These are phyloP conservation scores for Yarrowia sp. DNA, from an alignment of 805 yeast species.

Conservation along the genomic window DNA sequence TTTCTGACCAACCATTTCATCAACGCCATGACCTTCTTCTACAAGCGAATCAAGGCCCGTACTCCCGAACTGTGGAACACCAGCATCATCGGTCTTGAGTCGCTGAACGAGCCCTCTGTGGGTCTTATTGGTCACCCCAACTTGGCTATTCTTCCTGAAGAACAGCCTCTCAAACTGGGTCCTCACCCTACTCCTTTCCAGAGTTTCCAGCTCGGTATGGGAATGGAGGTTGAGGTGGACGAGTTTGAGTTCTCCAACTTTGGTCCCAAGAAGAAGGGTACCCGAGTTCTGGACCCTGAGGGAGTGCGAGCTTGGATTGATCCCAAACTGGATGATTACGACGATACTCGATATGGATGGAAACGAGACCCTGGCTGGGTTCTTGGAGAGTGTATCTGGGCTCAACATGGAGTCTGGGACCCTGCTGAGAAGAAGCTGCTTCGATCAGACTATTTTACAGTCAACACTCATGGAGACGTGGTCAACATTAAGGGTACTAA, in stretches of 20 bases:
- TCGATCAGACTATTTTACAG: conserved; percentile 59
- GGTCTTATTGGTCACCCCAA: conserved; percentile 74
- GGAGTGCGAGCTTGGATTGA: conserved; percentile 73
- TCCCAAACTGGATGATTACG: conserved; percentile 53
- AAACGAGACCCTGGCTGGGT: conserved; percentile 67
- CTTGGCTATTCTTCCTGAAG: conserved; percentile 58
- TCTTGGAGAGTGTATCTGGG: conserved; percentile 79
- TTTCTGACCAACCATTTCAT: conserved; percentile 71
- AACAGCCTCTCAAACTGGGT: conserved; percentile 75
- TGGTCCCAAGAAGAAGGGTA: conserved; percentile 76
- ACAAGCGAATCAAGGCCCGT: conserved; percentile 55
- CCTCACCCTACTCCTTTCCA: conserved; percentile 85
- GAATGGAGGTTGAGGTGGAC: conserved; percentile 71
- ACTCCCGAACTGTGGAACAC: conserved; percentile 52
- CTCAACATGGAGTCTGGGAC: conserved; percentile 71
- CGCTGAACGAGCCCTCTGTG: conserved; percentile 81
- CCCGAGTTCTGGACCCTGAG: conserved; percentile 65
- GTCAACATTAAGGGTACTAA: conserved; percentile 19
- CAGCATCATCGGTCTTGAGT: conserved; percentile 75
- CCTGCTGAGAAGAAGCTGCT: conserved; percentile 52
- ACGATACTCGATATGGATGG: conserved; percentile 75
- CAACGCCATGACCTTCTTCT: conserved; percentile 58
- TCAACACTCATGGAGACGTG: conserved; percentile 33
- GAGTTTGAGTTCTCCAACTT: conserved; percentile 71
- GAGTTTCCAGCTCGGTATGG: conserved; percentile 78